These are phyloP conservation scores for Herpetomonas samuelpessoai DNA, from an alignment of 208 protist species.

Conservation along the genomic window DNA sequence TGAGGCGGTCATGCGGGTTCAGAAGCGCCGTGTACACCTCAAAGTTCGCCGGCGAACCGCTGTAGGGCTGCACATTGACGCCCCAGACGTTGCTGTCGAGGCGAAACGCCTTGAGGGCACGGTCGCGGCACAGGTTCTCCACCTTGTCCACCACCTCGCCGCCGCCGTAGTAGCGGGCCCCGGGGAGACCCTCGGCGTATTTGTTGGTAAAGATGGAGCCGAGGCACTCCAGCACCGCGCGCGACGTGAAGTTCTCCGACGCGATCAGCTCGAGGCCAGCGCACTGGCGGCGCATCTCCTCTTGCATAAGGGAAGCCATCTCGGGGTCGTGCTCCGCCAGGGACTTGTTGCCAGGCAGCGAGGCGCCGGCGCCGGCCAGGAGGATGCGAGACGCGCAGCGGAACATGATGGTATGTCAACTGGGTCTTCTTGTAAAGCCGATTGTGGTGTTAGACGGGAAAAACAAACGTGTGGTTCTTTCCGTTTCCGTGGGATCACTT, in stretches of 20 bases:
- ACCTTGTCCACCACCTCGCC: constrained; percentile 97
- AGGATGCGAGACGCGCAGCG: constrained; percentile 15
- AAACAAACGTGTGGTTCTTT: constrained; percentile 3
- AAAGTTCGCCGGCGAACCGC: constrained; percentile 98
- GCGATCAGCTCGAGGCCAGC: constrained; percentile 90
- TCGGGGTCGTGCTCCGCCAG: constrained; percentile 77
- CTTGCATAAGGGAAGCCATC: constrained; percentile 74
- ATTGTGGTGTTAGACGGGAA: background rate
- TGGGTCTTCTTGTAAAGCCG: background rate
- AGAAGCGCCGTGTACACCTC: constrained; percentile 96
- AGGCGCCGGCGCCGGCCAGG: constrained; percentile 10
- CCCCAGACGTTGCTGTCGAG: constrained; percentile 96
- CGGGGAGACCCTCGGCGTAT: constrained; percentile 98
- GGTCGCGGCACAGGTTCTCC: constrained; percentile 91
- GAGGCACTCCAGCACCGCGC: constrained; percentile 96
- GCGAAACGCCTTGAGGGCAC: constrained; percentile 94
- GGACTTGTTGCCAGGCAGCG: constrained; percentile 26
- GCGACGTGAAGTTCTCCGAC: constrained; percentile 99
- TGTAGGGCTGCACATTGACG: constrained; percentile 99
- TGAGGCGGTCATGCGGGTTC: constrained; percentile 97
- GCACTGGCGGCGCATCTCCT: constrained; percentile 86
- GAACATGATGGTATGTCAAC: constrained; percentile 17
- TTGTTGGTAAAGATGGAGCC: constrained; percentile 99
- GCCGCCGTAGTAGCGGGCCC: constrained; percentile 98
- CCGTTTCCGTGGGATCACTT: too few species aligned